Evolutionary conservation across 768 basidiomycete species (phyloP), one percentile per base, ranked within the genome.

Genomic region (Amanita rimosa): DNA sequence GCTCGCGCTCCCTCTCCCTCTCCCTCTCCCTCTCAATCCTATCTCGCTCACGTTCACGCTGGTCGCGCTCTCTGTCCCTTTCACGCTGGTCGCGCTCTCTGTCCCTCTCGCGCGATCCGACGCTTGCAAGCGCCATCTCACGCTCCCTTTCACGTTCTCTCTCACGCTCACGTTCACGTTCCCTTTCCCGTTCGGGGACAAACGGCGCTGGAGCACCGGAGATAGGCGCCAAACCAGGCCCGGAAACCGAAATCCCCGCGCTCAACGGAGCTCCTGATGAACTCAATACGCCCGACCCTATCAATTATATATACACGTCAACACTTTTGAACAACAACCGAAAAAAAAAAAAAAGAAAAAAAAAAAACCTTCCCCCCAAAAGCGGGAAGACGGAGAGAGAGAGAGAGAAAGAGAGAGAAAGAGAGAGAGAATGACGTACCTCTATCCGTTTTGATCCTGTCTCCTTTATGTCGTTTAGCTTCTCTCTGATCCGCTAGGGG

Each of bases 391-490:
- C n/a, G n/a, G n/a, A n/a, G n/a, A n/a, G n/a, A n/a, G n/a, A n/a
- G n/a, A n/a, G n/a, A n/a, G n/a, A n/a, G n/a, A n/a, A n/a, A n/a
- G n/a, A n/a, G n/a, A n/a, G n/a, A n/a, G n/a, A n/a, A n/a, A n/a
- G n/a, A n/a, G n/a, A 31, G 48, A 21, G n/a, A n/a, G 5, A 2
- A 57, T 47, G 37, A 48, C 65, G 64, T 64, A 55, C 62, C 61
- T 44, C 67, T 58, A 56, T 65, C 66, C 46, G 53, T 58, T 56
- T 79, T 67, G 49, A 61, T 63, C 29, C 63, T 59, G 27, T 64
- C 64, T 13, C 58, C 72, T 60, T 82, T 83, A 52, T 76, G 66
- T 44, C 82, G 70, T 61, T 83, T 83, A 13, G 75, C 65, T 52
- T 84, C 82, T 36, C 81, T 67, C 52, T 73, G 70, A 50, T 69